Evolutionary conservation across 352 stramenopile genomes (phyloP).

Genomic region (Pythium utonaiense): DNA sequence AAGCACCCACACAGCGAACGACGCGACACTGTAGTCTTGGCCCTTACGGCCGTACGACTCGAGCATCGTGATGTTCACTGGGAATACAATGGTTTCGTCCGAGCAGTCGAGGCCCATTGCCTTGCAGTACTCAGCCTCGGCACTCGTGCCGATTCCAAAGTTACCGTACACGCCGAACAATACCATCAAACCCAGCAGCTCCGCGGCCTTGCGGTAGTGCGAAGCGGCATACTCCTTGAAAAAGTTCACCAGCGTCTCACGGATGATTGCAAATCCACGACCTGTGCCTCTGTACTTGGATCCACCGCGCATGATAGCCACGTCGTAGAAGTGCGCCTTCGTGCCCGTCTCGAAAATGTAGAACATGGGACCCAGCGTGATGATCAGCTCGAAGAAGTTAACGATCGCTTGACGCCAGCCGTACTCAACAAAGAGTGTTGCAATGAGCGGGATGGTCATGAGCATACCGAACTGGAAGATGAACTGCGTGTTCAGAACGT

Average conservation of each 20-base stretch:
- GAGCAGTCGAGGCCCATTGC: constrained; percentile 51
- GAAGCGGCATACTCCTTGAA: constrained; percentile 85
- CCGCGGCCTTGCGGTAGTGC: constrained; percentile 78
- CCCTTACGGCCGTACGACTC: constrained; percentile 80
- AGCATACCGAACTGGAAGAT: constrained; percentile 90
- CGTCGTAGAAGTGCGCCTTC: constrained; percentile 83
- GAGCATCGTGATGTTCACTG: constrained; percentile 67
- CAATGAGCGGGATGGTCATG: constrained; percentile 83
- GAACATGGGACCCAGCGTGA: constrained; percentile 82
- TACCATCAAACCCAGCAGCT: constrained; percentile 79
- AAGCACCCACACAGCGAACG: constrained; percentile 86
- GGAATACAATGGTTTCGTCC: constrained; percentile 42
- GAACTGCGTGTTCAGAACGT: constrained; percentile 84
- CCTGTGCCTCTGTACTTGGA: constrained; percentile 85
- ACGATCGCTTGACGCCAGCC: constrained; percentile 78
- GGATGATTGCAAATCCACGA: constrained; percentile 81
- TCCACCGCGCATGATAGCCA: constrained; percentile 82
- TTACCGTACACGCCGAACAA: constrained; percentile 78
- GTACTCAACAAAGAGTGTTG: constrained; percentile 79
- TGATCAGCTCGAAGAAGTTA: constrained; percentile 76
- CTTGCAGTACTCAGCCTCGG: constrained; percentile 51
- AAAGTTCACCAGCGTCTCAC: constrained; percentile 83
- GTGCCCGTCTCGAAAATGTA: constrained; percentile 88
- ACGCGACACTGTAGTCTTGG: constrained; percentile 84
- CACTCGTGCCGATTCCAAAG: constrained; percentile 68